Percentiles rank a stretch among this genome's conserved stretches.
Evolutionary conservation across 2,329 filamentous ascomycete species (phyloP).

Genomic region (Calonectria pauciramosa): DNA sequence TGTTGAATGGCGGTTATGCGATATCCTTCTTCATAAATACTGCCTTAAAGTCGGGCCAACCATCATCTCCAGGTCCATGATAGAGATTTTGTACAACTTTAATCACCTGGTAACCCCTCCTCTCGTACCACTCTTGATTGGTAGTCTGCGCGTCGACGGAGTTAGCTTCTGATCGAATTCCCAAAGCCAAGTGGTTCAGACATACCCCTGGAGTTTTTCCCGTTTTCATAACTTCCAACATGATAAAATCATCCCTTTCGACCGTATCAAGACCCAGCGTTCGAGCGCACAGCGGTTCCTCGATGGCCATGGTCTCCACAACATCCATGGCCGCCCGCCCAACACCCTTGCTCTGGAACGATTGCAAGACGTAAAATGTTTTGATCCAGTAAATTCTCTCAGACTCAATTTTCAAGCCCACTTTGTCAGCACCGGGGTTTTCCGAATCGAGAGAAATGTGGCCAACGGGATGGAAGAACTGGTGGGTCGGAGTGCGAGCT

Average conservation of each 20-base stretch:
- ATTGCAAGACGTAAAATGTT: constrained; percentile 44
- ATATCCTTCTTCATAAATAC: constrained; percentile 32
- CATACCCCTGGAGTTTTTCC: constrained; percentile 28
- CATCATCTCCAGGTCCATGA: neutral
- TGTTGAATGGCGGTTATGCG: neutral
- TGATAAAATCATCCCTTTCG: constrained; percentile 38
- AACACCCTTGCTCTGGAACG: constrained; percentile 43
- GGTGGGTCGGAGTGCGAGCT: constrained; percentile 30
- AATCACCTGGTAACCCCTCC: constrained; percentile 46
- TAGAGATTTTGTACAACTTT: constrained; percentile 35
- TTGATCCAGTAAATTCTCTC: constrained; percentile 48
- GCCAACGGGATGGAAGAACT: constrained; percentile 36
- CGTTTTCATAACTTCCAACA: neutral
- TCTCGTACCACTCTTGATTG: constrained; percentile 48
- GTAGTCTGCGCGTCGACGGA: constrained; percentile 33
- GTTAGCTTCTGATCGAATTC: neutral
- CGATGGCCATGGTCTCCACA: constrained; percentile 44
- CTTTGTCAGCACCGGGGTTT: constrained; percentile 26
- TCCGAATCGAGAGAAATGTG: constrained; percentile 43
- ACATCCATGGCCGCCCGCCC: constrained; percentile 48
- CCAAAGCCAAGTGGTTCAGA: rapidly evolving
- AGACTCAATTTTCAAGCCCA: constrained; percentile 36
- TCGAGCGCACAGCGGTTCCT: constrained; percentile 41
- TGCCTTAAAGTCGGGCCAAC: constrained; percentile 4
- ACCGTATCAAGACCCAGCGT: constrained; percentile 46